A percentile compares a stretch with the other conserved stretches of the same genome.
These are phyloP conservation scores for Boletus speciosus DNA, from an alignment of 768 basidiomycete genomes.

Conservation along the genomic window DNA sequence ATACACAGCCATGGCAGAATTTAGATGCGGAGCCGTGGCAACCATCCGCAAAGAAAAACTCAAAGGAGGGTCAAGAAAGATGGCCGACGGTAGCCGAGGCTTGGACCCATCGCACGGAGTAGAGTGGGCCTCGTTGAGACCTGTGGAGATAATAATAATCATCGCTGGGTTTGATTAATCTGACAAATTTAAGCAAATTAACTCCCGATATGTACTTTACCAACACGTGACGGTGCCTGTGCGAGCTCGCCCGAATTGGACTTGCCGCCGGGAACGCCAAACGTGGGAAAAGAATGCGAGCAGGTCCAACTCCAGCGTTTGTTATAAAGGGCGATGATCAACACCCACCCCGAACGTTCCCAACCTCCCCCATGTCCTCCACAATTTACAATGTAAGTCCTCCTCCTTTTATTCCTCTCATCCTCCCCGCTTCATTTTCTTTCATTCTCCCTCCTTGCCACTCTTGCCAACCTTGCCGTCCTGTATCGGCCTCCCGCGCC, in stretches of 20 bases:
- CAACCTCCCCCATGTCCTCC: conserved; percentile 37
- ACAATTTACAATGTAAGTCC: conserved; percentile 38
- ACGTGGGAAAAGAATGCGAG: conserved; percentile 34
- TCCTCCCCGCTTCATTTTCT: neutral
- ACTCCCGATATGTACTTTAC: conserved; percentile 12
- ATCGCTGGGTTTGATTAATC: conserved; percentile 22
- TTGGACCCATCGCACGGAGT: neutral
- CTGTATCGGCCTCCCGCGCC: conserved; percentile 1
- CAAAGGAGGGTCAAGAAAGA: neutral
- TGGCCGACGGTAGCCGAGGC: conserved; percentile 5
- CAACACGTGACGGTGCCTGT: conserved; percentile 32
- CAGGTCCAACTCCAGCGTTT: conserved; percentile 34
- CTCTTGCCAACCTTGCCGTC: neutral
- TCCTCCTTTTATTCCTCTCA: neutral
- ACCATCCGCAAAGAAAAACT: no score
- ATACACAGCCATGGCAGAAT: neutral
- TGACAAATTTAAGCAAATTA: conserved; percentile 3
- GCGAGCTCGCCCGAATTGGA: conserved; percentile 22
- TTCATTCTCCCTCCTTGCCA: neutral
- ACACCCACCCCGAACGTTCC: conserved; percentile 37
- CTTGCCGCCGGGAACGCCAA: conserved; percentile 34
- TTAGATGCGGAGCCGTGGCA: no score
- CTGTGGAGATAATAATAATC: conserved; percentile 20
- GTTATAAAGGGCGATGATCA: conserved; percentile 40
- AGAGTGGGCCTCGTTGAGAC: conserved; percentile 3